Conservation (phyloP, 768 basidiomycete species). For the Collybia sp. region DNA sequence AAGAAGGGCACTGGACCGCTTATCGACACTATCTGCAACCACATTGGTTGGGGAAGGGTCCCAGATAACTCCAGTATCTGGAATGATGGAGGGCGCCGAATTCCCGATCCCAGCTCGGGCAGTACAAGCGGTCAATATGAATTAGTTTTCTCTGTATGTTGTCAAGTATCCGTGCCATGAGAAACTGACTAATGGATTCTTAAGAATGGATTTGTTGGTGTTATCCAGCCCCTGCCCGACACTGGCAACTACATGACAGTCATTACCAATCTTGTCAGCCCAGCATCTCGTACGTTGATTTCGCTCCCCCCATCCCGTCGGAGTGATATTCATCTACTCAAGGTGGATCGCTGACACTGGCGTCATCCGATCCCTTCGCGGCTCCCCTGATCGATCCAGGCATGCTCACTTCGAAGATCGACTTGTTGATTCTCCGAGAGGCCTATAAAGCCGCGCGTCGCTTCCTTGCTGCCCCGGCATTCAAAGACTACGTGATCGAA, state of each 20-base stretch:
- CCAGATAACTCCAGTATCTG: conserved; percentile 23
- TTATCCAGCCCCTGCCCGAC: background rate
- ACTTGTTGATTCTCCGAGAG: conserved; percentile 15
- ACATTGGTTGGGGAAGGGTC: conserved; percentile 23
- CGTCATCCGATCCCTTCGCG: background rate
- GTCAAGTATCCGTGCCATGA: background rate
- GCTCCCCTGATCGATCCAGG: background rate
- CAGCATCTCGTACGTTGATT: background rate
- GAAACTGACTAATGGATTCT: no score
- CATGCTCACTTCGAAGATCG: conserved; percentile 8
- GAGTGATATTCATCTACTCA: no score
- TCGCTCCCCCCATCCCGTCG: background rate
- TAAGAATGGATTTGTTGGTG: no score
- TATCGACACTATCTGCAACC: conserved; percentile 12
- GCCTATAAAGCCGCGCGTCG: conserved; percentile 9
- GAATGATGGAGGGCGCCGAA: conserved; percentile 7
- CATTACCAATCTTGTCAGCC: conserved; percentile 7
- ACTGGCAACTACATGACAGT: conserved; percentile 10
- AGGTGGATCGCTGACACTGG: conserved; percentile 33
- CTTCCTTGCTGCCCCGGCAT: conserved; percentile 15
- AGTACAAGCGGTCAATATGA: conserved; percentile 30
- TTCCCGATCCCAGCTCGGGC: conserved; percentile 30
- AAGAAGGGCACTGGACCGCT: conserved; percentile 15
- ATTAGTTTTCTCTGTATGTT: conserved; percentile 24
- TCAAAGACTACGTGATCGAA: conserved; percentile 9